Base-by-base conservation (phyloP, 352 stramenopile genomes). In the Globisporangium uncinulatum region DNA sequence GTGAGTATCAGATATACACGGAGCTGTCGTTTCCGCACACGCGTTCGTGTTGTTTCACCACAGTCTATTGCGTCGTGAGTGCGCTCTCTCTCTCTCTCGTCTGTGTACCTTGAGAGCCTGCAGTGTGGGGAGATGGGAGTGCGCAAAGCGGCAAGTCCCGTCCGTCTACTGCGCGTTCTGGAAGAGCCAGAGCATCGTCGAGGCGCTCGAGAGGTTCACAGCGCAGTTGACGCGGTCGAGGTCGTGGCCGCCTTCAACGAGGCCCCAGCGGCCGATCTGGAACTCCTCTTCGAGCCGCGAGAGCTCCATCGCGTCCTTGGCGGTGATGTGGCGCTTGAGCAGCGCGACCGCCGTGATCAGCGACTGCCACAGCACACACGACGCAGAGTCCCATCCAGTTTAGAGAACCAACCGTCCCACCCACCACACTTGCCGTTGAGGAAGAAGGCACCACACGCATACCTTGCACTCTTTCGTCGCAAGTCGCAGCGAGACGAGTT, bases 401-500 rank as follows among this genome's bases (percentile, higher is more conserved):
- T 29, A 47, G 15, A 17, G 13, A 41, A 17, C 20, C 13, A 10
- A 34, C 10, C 19, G 34, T 3, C 21, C n/a, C 24, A 51, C 15
- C 41, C 39, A 45, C 14, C 13, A 15, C 3, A 20, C 24, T 29
- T 29, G 24, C 24, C 24, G 4, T 4, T 29, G 24, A 29, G 24
- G 1, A n/a, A 9, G 1, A 21, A 32, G 1, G 14, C 13, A 45
- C 8, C 5, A 32, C 3, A 3, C 10, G 39, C 61, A 14, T 54
- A 89, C 79, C 76, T 95, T 95, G 80, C 84, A 92, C 65, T 95
- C 84, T 57, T 90, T 92, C 4, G 85, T 92, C 48, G 88, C 72
- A 20, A 70, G 73, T 19, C 83, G 78, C 56, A 93, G 76, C 32
- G 76, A 69, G 36, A 89, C 80, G 21, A 95, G 70, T 62, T 95